Evolutionary conservation across 306 rosid genomes (phyloP).

Genomic region (Vicia villosa): DNA sequence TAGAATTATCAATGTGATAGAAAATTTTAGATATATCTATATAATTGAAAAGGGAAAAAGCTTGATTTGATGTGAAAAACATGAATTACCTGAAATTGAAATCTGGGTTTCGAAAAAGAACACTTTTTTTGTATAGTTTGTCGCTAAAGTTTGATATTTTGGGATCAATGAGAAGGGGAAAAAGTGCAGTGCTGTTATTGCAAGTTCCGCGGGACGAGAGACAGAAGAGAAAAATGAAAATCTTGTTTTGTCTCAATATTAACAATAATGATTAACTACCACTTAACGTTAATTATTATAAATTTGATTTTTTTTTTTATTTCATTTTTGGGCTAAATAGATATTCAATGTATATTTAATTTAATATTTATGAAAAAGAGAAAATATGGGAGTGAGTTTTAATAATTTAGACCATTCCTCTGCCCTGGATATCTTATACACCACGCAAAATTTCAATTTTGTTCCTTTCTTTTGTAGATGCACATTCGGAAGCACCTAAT

Average conservation of each 20-base stretch:
- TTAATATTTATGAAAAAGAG: too few relatives aligned
- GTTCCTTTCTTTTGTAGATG: too few relatives aligned
- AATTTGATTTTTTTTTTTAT: too few relatives aligned
- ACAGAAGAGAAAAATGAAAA: neutral
- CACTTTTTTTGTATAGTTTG: neutral
- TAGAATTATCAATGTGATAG: neutral
- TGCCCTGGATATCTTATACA: too few relatives aligned
- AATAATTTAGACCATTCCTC: too few relatives aligned
- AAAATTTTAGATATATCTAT: neutral
- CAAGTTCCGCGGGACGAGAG: constrained; percentile 33
- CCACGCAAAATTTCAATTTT: too few relatives aligned
- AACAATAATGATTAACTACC: too few relatives aligned
- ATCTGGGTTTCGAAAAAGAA: constrained; percentile 28
- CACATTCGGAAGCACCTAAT: too few relatives aligned
- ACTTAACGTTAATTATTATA: too few relatives aligned
- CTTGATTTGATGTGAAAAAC: constrained; percentile 29
- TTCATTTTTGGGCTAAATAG: too few relatives aligned
- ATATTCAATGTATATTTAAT: too few relatives aligned
- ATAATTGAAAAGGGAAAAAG: constrained; percentile 15
- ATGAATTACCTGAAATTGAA: constrained; percentile 48
- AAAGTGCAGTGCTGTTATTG: constrained; percentile 29
- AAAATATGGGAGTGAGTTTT: too few relatives aligned
- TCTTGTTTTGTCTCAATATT: neutral
- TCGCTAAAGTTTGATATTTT: constrained; percentile 10
- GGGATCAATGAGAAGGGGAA: constrained; percentile 18